Evolutionary conservation across 1,284 basidiomycete genomes (phyloP).

Genomic region (Heterobasidion irregulare): DNA sequence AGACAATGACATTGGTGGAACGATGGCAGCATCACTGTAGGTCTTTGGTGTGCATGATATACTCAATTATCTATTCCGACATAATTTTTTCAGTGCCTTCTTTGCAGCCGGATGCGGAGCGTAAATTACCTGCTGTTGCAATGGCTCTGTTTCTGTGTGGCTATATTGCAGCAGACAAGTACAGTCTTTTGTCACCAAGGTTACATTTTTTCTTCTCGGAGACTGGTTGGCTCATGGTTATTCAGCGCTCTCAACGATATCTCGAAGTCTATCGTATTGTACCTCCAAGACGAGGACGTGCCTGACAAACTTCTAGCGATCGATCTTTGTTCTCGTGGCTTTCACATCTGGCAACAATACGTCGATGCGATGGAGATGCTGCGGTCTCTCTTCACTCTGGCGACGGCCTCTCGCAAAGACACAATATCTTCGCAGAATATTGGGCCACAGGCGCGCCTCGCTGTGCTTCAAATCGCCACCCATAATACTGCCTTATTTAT

Average conservation of each 20-base stretch:
- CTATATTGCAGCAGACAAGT: constrained; percentile 77
- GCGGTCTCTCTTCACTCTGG: constrained; percentile 76
- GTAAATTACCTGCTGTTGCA: constrained; percentile 46
- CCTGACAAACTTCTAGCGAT: constrained; percentile 71
- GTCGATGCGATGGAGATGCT: constrained; percentile 88
- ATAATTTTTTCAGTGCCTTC: constrained; percentile 54
- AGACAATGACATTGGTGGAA: constrained; percentile 53
- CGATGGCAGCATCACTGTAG: constrained; percentile 63
- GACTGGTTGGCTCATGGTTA: not conserved
- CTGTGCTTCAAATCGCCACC: constrained; percentile 80
- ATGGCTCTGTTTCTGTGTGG: constrained; percentile 77
- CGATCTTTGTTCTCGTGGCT: constrained; percentile 85
- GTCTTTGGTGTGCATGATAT: constrained; percentile 15
- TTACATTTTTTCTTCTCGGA: constrained; percentile 22
- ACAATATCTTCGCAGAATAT: constrained; percentile 53
- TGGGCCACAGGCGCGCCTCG: constrained; percentile 64
- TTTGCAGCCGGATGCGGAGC: constrained; percentile 45
- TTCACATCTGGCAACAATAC: constrained; percentile 91
- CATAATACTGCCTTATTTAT: constrained; percentile 89
- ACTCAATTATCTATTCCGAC: constrained; percentile 8
- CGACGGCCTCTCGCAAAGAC: constrained; percentile 69
- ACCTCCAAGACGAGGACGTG: constrained; percentile 66
- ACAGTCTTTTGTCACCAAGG: constrained; percentile 69
- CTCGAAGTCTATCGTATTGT: constrained; percentile 73
- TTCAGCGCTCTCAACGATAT: constrained; percentile 75